phyloP scores from a whole-genome alignment of 2,329 filamentous ascomycete genomes.

The Daldinia sp. region DNA sequence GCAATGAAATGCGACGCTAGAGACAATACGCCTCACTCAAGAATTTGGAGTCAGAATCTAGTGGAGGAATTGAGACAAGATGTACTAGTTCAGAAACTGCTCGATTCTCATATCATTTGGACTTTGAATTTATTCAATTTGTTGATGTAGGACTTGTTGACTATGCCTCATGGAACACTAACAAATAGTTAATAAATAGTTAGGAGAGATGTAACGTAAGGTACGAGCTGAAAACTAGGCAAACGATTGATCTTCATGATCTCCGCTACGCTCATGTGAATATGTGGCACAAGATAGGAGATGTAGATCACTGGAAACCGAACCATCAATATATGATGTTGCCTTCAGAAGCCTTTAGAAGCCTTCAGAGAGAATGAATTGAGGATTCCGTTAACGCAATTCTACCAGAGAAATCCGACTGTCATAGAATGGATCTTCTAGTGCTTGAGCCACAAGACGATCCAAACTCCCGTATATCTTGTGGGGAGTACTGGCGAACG shows the following conservation, averaged over 20 bases:
- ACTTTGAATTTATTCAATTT: background rate
- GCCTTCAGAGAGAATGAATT: background rate
- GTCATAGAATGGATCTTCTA: no score
- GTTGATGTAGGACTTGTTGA: background rate
- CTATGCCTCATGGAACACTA: no score
- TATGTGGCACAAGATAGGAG: background rate
- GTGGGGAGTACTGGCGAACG: background rate
- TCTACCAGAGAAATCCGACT: no score
- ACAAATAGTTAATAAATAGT: background rate
- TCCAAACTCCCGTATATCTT: no score
- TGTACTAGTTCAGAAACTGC: background rate
- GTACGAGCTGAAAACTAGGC: constrained; percentile 1
- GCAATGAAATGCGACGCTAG: background rate
- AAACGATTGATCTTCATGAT: background rate
- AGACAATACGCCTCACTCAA: background rate
- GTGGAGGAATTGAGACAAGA: background rate
- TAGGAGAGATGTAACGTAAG: background rate
- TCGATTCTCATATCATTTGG: background rate
- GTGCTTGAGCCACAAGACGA: no score
- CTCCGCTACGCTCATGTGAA: background rate
- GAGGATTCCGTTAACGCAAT: no score
- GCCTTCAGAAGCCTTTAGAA: no score
- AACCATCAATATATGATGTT: no score
- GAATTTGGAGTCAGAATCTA: background rate
- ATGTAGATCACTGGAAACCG: background rate